phyloP scores from a whole-genome alignment of 257 asterid genomes.

The Solanum tacnaense region DNA sequence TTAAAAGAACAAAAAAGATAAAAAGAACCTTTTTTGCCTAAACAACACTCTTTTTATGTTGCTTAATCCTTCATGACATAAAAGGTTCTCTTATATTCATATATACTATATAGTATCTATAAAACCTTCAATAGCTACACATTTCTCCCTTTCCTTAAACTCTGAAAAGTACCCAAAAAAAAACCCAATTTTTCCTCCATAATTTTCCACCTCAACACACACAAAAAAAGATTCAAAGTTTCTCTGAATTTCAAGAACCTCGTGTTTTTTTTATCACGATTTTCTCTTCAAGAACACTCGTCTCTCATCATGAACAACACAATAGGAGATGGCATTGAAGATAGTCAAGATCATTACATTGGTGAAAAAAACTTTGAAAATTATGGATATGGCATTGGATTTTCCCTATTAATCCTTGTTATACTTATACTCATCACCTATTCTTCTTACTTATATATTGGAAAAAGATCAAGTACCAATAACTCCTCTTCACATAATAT shows the following conservation, averaged over 20 bases:
- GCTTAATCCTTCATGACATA: not conserved
- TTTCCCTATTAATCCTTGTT: conserved; percentile 14
- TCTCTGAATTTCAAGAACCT: not conserved
- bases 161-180: not conserved
- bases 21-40: not conserved
- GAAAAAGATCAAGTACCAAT: not conserved
- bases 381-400: conserved; percentile 27
- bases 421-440: conserved; percentile 24
- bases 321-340: not conserved
- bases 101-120: not conserved
- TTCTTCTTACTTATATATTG: conserved; percentile 20
- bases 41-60: not conserved
- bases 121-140: not conserved
- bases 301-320: not conserved
- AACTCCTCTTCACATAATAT: not conserved
- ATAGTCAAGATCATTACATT: not conserved
- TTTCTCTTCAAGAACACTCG: not conserved
- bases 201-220: not conserved
- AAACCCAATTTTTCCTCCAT: not conserved
- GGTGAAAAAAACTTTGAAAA: conserved; percentile 1
- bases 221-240: not conserved
- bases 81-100: not conserved
- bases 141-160: not conserved
- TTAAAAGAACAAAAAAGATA: not conserved
- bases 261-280: not conserved